These are phyloP conservation scores for Smittium mucronatum DNA, from an alignment of 371 early-diverging fungal species.

Conservation along the genomic window DNA sequence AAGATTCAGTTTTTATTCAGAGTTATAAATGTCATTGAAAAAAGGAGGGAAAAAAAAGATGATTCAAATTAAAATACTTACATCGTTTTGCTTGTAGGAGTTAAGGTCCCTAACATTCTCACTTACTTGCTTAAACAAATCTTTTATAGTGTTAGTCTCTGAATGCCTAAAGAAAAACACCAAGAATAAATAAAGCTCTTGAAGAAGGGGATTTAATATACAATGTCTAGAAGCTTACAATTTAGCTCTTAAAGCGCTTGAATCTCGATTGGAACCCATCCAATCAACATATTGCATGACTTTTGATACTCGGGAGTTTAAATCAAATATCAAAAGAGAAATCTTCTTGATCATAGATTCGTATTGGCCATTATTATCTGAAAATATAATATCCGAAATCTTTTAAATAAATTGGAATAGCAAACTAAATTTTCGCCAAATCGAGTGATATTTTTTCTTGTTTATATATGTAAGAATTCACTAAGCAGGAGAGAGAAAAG, in stretches of 20 bases:
- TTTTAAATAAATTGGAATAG: neutral
- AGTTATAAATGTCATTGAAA: no score
- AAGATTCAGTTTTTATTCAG: neutral
- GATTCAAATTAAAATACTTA: no score
- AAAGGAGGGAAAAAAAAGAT: no score
- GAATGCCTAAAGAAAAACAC: neutral
- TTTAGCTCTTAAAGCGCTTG: slow-evolving; percentile 44
- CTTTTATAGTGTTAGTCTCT: neutral
- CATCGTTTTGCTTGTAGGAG: neutral
- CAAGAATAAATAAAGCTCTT: neutral
- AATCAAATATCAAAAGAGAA: slow-evolving; percentile 59
- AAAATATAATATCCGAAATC: neutral
- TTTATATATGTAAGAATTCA: neutral
- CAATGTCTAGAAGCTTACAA: slow-evolving; percentile 2
- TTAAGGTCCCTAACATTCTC: neutral
- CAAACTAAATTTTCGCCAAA: no score
- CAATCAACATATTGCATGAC: slow-evolving; percentile 64
- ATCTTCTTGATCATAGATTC: slow-evolving; percentile 40
- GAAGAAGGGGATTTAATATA: neutral
- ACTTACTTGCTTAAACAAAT: slow-evolving; percentile 2
- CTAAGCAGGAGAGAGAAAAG: neutral
- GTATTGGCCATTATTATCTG: slow-evolving; percentile 41
- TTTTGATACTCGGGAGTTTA: slow-evolving; percentile 63
- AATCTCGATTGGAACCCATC: slow-evolving; percentile 67
- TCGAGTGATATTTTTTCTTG: no score